These are phyloP conservation scores for Raffaelea albimanens DNA, from an alignment of 2,329 filamentous ascomycete genomes.

Conservation along the genomic window DNA sequence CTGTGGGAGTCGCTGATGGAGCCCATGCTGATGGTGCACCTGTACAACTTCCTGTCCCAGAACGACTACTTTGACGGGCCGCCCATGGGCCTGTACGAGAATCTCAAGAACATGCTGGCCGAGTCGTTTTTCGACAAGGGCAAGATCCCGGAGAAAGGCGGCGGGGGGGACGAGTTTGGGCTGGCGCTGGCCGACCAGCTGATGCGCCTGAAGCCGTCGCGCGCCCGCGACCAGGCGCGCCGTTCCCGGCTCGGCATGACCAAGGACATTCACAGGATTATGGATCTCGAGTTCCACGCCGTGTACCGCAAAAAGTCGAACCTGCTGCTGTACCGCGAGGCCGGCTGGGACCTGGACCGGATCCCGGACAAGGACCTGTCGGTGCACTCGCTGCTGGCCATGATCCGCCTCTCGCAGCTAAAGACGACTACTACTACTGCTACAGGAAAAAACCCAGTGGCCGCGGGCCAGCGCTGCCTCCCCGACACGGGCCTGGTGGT, in stretches of 20 bases:
- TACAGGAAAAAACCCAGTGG: conserved; percentile 15
- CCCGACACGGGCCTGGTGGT: conserved; percentile 20
- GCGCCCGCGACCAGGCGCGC: too few relatives aligned
- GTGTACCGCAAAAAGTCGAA: conserved; percentile 25
- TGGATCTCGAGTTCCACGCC: conserved; percentile 13
- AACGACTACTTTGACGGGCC: conserved; percentile 27
- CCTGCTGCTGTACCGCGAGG: conserved; percentile 20
- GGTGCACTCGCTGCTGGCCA: conserved; percentile 15
- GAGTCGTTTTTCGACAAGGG: conserved; percentile 17
- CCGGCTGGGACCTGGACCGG: conserved; percentile 24
- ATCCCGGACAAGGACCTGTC: conserved; percentile 25
- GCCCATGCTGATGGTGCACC: conserved; percentile 28
- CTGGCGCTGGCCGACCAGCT: conserved; percentile 12
- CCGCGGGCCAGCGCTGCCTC: conserved; percentile 17
- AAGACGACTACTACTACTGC: too few relatives aligned
- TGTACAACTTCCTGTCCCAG: conserved; percentile 38
- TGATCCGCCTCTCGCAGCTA: conserved; percentile 17
- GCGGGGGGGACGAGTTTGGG: conserved; percentile 20
- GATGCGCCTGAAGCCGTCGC: neutral
- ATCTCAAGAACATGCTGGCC: conserved; percentile 17
- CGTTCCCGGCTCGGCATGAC: neutral
- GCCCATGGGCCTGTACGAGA: conserved; percentile 22
- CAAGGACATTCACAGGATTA: conserved; percentile 10
- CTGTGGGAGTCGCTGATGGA: conserved; percentile 32
- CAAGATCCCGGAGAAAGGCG: neutral